Evolutionary conservation across 768 basidiomycete species (phyloP).

Genomic region (Harrya chromipes): DNA sequence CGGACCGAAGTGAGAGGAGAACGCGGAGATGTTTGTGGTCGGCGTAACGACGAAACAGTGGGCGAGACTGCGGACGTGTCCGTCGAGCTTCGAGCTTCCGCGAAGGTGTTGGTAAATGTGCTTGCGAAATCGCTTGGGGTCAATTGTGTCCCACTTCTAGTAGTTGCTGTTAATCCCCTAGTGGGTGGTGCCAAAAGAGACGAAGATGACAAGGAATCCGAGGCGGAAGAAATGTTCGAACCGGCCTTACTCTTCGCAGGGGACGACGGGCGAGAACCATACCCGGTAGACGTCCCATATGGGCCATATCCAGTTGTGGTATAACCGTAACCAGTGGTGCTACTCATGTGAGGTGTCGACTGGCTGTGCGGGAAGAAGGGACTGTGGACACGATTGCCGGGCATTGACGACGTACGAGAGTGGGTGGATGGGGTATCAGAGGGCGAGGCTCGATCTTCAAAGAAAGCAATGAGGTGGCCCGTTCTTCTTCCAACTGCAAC

Average conservation of each 20-base stretch:
- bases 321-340: slow-evolving; percentile 35
- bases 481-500: slow-evolving; percentile 50
- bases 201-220: slow-evolving; percentile 31
- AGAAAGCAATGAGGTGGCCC: slow-evolving; percentile 71
- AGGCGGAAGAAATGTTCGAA: slow-evolving; percentile 26
- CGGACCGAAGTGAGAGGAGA: slow-evolving; percentile 72
- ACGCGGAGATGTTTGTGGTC: slow-evolving; percentile 63
- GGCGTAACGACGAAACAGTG: slow-evolving; percentile 51
- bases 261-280: slow-evolving; percentile 45
- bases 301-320: slow-evolving; percentile 34
- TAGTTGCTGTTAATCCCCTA: slow-evolving; percentile 29
- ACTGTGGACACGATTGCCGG: slow-evolving; percentile 34
- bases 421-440: slow-evolving; percentile 41
- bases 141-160: slow-evolving; percentile 31
- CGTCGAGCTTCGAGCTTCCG: slow-evolving; percentile 31
- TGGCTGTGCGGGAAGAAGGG: slow-evolving; percentile 32
- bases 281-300: slow-evolving; percentile 27
- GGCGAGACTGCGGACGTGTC: slow-evolving; percentile 35
- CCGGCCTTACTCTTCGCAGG: slow-evolving; percentile 43
- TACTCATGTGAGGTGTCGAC: slow-evolving; percentile 40
- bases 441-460: slow-evolving; percentile 53
- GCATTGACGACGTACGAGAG: slow-evolving; percentile 52
- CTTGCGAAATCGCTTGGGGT: slow-evolving; percentile 37
- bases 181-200: slow-evolving; percentile 51
- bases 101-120: slow-evolving; percentile 40